These are phyloP conservation scores for Epichloe baconii DNA, from an alignment of 2,329 filamentous ascomycete genomes.

Conservation along the genomic window DNA sequence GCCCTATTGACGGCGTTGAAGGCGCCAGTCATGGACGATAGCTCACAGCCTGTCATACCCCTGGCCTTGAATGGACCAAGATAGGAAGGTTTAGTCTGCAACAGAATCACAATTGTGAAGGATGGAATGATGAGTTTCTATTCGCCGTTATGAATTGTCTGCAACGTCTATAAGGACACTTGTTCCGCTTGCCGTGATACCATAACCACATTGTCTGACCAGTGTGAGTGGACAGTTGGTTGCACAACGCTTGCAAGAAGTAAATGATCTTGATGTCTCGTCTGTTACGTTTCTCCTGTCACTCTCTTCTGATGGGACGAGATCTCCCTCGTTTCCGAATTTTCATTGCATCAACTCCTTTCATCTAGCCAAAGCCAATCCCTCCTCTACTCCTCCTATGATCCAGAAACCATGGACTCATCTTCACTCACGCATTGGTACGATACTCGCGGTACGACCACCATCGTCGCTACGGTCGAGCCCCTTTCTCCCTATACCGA, in stretches of 20 bases:
- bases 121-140: not conserved
- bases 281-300: not conserved
- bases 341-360: not conserved
- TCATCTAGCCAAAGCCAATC: not conserved
- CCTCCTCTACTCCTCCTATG: too few relatives aligned
- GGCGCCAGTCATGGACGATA: not conserved
- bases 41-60: not conserved
- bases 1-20: not conserved
- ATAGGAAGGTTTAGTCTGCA: not conserved
- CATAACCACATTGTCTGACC: not conserved
- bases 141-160: not conserved
- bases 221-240: not conserved
- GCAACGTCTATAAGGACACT: not conserved
- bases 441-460: not conserved
- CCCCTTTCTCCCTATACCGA: conserved; percentile 12
- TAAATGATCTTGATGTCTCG: not conserved
- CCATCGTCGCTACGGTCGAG: conserved; percentile 3
- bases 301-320: not conserved
- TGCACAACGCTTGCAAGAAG: not conserved
- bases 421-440: not conserved
- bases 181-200: conserved; percentile 3
- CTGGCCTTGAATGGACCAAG: not conserved
- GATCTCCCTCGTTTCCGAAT: not conserved
- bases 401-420: conserved; percentile 1
- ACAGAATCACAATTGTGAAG: not conserved